phyloP scores from a whole-genome alignment of 495 filamentous ascomycete species.

The Lophiostoma macrostomum region DNA sequence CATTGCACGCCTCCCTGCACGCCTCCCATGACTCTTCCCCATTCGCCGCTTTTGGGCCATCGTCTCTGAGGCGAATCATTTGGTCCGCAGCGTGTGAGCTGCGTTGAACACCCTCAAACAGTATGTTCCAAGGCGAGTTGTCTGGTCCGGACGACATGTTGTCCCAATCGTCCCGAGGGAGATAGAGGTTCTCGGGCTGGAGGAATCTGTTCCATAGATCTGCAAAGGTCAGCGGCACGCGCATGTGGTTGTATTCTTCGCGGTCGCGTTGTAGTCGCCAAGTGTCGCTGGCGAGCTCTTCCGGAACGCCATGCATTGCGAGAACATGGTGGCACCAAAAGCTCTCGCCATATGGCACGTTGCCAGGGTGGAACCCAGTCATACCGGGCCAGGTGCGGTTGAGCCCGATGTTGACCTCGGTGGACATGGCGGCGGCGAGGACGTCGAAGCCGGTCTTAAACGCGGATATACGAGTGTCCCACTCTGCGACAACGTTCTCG shows the following conservation, averaged over 20 bases:
- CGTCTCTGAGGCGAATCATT: neutral
- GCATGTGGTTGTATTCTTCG: slow-evolving; percentile 13
- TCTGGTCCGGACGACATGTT: slow-evolving; percentile 20
- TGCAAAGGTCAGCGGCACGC: slow-evolving; percentile 15
- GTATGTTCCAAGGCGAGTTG: slow-evolving; percentile 21
- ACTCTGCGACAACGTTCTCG: neutral
- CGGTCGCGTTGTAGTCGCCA: slow-evolving; percentile 16
- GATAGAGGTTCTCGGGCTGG: slow-evolving; percentile 11
- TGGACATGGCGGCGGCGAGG: slow-evolving; percentile 1
- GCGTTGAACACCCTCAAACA: slow-evolving; percentile 9
- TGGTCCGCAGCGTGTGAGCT: neutral
- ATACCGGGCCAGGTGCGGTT: slow-evolving; percentile 22
- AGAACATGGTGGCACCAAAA: slow-evolving; percentile 27
- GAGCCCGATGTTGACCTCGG: slow-evolving; percentile 7
- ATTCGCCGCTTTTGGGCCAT: neutral
- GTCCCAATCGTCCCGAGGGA: slow-evolving; percentile 24
- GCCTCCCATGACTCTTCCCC: slow-evolving; percentile 18
- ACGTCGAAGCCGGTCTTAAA: slow-evolving; percentile 15
- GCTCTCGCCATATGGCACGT: slow-evolving; percentile 17
- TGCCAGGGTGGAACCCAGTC: slow-evolving; percentile 17
- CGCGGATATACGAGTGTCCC: slow-evolving; percentile 10
- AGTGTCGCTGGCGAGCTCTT: slow-evolving; percentile 9
- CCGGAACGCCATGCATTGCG: slow-evolving; percentile 21
- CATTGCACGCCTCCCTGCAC: slow-evolving; percentile 9
- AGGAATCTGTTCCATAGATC: slow-evolving; percentile 24